These are phyloP conservation scores for Talaromyces sp. DNA, from an alignment of 2,329 filamentous ascomycete genomes.

Conservation along the genomic window DNA sequence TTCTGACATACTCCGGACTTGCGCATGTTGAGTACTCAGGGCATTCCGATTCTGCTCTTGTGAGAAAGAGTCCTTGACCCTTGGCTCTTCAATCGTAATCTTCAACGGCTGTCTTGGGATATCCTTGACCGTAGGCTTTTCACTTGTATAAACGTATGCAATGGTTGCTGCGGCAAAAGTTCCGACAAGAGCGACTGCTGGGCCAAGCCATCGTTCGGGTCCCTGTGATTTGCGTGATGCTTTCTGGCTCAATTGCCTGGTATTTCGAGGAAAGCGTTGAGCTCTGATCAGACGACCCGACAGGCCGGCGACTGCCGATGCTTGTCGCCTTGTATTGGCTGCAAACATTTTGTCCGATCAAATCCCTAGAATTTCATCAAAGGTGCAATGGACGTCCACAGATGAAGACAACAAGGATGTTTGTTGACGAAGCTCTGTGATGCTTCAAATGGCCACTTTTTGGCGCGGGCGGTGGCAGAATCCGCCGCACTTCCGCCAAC, in stretches of 20 bases:
- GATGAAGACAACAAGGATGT: background rate
- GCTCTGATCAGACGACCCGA: constrained; percentile 19
- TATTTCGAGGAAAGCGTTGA: constrained; percentile 18
- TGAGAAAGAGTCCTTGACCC: constrained; percentile 49
- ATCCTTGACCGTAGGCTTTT: constrained; percentile 17
- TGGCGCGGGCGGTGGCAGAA: constrained; percentile 32
- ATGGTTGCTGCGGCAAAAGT: constrained; percentile 27
- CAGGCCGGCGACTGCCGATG: constrained; percentile 18
- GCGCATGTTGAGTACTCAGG: constrained; percentile 79
- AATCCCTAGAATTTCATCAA: background rate
- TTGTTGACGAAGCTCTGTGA: background rate
- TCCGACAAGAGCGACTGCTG: constrained; percentile 26
- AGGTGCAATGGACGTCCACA: background rate
- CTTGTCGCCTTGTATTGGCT: constrained; percentile 21
- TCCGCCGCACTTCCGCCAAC: constrained; percentile 20
- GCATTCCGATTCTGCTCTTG: constrained; percentile 70
- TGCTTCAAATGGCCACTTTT: constrained; percentile 11
- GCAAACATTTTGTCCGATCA: constrained; percentile 21
- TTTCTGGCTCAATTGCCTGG: constrained; percentile 28
- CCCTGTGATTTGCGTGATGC: constrained; percentile 12
- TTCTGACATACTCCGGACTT: constrained; percentile 76
- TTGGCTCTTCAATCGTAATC: constrained; percentile 61
- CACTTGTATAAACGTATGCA: constrained; percentile 24
- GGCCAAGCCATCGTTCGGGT: constrained; percentile 25
- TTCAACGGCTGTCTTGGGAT: constrained; percentile 15